Percentiles rank a stretch among this genome's conserved stretches.
phyloP scores from a whole-genome alignment of 2,329 filamentous ascomycete genomes.

The Cryphonectria japonica region DNA sequence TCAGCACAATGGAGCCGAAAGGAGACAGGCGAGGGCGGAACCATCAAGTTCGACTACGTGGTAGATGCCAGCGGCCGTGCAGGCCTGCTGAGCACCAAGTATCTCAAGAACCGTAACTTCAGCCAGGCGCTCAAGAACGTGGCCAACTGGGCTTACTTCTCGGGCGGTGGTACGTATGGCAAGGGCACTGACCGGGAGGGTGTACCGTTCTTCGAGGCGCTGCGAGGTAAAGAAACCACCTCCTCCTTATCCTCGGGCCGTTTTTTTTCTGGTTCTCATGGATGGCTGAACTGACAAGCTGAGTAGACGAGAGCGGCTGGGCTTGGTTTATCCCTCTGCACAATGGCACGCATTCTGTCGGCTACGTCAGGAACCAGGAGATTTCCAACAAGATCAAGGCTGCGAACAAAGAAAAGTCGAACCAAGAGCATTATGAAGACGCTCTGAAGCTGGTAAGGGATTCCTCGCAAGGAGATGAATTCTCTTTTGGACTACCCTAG shows the following conservation, averaged over 20 bases:
- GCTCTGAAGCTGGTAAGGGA: neutral
- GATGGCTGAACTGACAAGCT: neutral
- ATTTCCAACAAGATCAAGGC: slow-evolving; percentile 41
- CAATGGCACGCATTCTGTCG: slow-evolving; percentile 48
- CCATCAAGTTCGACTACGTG: slow-evolving; percentile 50
- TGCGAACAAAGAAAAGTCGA: slow-evolving; percentile 8
- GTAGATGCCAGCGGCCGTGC: slow-evolving; percentile 52
- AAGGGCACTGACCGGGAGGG: slow-evolving; percentile 38
- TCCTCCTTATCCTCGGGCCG: neutral
- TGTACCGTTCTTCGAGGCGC: slow-evolving; percentile 49
- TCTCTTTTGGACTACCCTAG: too few relatives aligned
- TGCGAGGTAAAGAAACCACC: slow-evolving; percentile 29
- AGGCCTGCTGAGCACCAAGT: slow-evolving; percentile 52
- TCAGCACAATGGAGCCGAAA: neutral
- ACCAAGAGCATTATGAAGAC: slow-evolving; percentile 33
- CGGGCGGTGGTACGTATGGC: neutral
- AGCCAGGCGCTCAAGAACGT: slow-evolving; percentile 54
- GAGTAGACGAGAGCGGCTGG: slow-evolving; percentile 51
- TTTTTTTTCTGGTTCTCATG: neutral
- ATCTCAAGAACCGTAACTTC: slow-evolving; percentile 50
- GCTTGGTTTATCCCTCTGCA: slow-evolving; percentile 55
- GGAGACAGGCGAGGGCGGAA: slow-evolving; percentile 19
- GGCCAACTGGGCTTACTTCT: slow-evolving; percentile 54
- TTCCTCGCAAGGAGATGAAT: neutral
- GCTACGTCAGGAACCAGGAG: slow-evolving; percentile 47